Conservation (phyloP, 192 early-diverging fungal genomes). For the Backusella circina region DNA sequence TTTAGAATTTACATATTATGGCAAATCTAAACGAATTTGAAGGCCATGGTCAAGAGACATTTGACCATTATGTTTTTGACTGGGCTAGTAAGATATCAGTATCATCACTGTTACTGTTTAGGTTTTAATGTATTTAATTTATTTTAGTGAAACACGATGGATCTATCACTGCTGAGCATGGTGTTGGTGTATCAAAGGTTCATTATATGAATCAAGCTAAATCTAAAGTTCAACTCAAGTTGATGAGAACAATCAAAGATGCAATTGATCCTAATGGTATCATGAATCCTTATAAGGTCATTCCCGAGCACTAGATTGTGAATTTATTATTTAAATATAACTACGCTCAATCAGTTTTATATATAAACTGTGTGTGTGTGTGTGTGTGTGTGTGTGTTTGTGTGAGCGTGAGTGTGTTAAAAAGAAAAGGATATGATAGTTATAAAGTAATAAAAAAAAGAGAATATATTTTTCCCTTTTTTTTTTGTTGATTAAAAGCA, state of each 20-base stretch:
- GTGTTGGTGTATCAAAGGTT: constrained; percentile 74
- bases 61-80: constrained; percentile 92
- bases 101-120: background rate
- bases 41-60: constrained; percentile 53
- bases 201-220: constrained; percentile 79
- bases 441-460: background rate
- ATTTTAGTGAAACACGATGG: constrained; percentile 32
- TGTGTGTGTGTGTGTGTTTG: background rate
- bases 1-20: constrained; percentile 87
- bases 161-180: constrained; percentile 37
- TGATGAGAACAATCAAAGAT: constrained; percentile 85
- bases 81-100: constrained; percentile 58
- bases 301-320: constrained; percentile 30
- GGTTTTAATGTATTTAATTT: background rate
- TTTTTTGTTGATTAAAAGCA: background rate
- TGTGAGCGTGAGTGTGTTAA: background rate
- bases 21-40: constrained; percentile 67
- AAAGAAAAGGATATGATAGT: background rate
- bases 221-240: constrained; percentile 65
- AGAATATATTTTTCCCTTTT: background rate
- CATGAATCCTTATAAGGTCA: constrained; percentile 83
- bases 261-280: constrained; percentile 92
- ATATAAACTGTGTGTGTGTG: background rate
- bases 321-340: constrained; percentile 3
- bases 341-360: no score